phyloP scores from a whole-genome alignment of 1,139 yeast genomes.

The Debaryomyces psychrophilus region DNA sequence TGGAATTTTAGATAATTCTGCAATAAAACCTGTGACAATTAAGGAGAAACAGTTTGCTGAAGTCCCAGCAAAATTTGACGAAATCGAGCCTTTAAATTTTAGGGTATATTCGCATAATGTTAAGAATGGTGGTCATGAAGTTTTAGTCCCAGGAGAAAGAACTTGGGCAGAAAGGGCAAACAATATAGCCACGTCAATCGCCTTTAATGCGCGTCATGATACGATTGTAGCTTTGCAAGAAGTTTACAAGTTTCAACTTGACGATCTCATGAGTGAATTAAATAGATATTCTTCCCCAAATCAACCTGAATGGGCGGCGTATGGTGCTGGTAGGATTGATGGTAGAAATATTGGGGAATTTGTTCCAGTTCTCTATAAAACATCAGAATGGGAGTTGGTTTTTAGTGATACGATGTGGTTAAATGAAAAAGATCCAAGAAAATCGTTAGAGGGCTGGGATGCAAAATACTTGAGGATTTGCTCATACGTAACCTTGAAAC shows the following conservation, averaged over 20 bases:
- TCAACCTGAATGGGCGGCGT: conserved; percentile 35
- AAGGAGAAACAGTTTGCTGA: conserved; percentile 22
- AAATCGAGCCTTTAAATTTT: conserved; percentile 26
- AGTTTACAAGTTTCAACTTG: conserved; percentile 37
- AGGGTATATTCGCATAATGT: conserved; percentile 44
- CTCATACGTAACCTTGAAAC: conserved; percentile 46
- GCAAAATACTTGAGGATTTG: conserved; percentile 53
- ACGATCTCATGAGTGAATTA: conserved; percentile 33
- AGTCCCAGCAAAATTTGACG: conserved; percentile 20
- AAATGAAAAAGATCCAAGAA: conserved; percentile 31
- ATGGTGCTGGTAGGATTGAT: conserved; percentile 40
- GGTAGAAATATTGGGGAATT: conserved; percentile 37
- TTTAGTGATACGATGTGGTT: conserved; percentile 40
- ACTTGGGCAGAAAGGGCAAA: conserved; percentile 32
- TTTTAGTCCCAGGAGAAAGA: conserved; percentile 33
- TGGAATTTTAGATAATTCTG: conserved; percentile 14
- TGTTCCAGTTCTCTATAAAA: conserved; percentile 36
- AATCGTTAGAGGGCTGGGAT: conserved; percentile 54
- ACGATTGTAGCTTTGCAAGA: conserved; percentile 41
- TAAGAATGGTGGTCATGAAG: conserved; percentile 37
- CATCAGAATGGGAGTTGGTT: conserved; percentile 36
- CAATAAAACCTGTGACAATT: conserved; percentile 20
- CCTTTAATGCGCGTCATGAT: conserved; percentile 27
- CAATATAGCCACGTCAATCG: conserved; percentile 33
- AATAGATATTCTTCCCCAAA: conserved; percentile 26